A percentile compares a stretch with the other conserved stretches of the same genome.
Conservation (phyloP, 352 stramenopile species). For the Globisporangium yorkense region DNA sequence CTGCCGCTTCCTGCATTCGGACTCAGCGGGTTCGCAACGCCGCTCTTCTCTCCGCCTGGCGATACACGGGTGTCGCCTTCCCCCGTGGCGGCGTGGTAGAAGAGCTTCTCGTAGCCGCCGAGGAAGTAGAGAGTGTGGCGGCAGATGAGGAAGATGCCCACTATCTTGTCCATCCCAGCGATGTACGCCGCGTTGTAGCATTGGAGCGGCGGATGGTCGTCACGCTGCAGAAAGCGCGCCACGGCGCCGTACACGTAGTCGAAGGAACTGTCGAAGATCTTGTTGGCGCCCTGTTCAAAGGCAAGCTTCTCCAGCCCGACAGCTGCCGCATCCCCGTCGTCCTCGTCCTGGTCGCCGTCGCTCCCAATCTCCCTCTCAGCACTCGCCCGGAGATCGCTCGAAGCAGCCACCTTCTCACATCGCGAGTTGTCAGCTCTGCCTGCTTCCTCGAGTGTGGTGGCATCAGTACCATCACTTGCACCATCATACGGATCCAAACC, state of each 20-base stretch:
- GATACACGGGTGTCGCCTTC: conserved; percentile 1
- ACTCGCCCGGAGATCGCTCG: not conserved
- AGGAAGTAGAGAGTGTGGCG: conserved; percentile 61
- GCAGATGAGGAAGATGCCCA: conserved; percentile 53
- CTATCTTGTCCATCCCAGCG: conserved; percentile 46
- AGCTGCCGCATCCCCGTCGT: not conserved
- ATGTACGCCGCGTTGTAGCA: conserved; percentile 61
- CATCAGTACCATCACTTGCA: too few species aligned
- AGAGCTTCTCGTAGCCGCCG: conserved; percentile 50
- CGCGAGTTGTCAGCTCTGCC: not conserved
- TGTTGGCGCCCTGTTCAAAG: conserved; percentile 6
- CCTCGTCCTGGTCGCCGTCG: conserved; percentile 6
- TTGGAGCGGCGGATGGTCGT: conserved; percentile 55
- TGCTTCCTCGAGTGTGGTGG: not conserved
- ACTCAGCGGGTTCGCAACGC: conserved; percentile 8
- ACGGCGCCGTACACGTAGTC: conserved; percentile 55
- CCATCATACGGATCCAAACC: conserved; percentile 14
- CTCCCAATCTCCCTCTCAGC: not conserved
- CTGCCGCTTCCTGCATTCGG: not conserved
- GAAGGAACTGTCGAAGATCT: conserved; percentile 37
- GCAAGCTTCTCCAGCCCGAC: conserved; percentile 14
- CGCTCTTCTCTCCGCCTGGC: not conserved
- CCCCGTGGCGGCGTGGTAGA: conserved; percentile 19
- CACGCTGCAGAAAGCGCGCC: conserved; percentile 50
- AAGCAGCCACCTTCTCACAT: conserved; percentile 1